Base-by-base conservation (phyloP, 345 rosid genomes). In the Salix viminalis region DNA sequence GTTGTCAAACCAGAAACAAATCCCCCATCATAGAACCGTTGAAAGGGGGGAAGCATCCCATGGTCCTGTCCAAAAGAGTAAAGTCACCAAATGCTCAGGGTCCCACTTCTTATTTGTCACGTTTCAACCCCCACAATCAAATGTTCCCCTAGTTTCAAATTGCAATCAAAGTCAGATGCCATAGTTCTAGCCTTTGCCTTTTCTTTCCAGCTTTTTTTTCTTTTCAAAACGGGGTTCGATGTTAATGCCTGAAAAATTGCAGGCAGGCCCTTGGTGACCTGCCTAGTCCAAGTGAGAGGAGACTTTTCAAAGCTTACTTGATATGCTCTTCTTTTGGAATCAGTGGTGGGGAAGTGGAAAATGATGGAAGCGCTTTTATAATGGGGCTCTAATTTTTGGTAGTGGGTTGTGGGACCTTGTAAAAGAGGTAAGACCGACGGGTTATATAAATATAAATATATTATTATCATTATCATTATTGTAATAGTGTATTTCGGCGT, bases 1-100 rank as follows among this genome's bases (percentile, higher is more conserved):
- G 80, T 87, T 36, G 89, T 96, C 46, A 96, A 96, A 77, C 93
- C 97, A 4, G 97, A 91, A 87, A 82, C 86, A 4, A 92, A 88
- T 73, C 95, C 92, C 39, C 89, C 94, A 26, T 78, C 89, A 8
- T 96, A 91, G 84, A 80, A 71, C 75, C 19, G 14, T 73, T 23
- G 24, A 69, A 76, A 79, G 65, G 72, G 72, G 79, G 69, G 67
- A 70, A 13, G 83, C 87, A 80, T 82, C 86, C 84, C 83, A 74
- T 75, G 79, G 83, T 73, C 84, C 86, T 74, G 58, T 54, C 30
- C 24, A 54, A 65, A 68, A 41, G 44, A 41, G 44, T 10, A 41
- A 41, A 41, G 67, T 72, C 73, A 60, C 67, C 64, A 75, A 75
- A 64, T 81, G 74, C 69, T 71, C 14, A 5, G 39, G 81, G 85